Conservation (phyloP, 306 rosid genomes). For the Boehmeria nivea region DNA sequence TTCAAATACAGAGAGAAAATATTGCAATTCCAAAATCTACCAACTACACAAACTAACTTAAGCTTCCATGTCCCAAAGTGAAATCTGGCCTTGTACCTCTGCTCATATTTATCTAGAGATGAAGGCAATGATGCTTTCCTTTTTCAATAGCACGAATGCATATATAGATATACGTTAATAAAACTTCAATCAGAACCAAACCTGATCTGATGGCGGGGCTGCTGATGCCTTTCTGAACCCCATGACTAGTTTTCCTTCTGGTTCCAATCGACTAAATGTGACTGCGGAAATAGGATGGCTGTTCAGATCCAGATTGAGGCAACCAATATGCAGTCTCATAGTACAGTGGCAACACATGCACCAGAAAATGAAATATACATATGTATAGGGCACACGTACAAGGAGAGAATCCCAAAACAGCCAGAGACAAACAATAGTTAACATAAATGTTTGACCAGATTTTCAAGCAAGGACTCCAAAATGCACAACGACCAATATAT, state of each 20-base stretch:
- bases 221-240: slow-evolving; percentile 91
- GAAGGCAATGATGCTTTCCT: neutral
- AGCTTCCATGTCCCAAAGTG: neutral
- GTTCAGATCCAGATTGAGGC: slow-evolving; percentile 37
- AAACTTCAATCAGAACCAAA: slow-evolving; percentile 21
- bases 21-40: slow-evolving; percentile 1
- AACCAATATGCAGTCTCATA: too few species aligned
- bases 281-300: slow-evolving; percentile 45
- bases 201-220: slow-evolving; percentile 73
- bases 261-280: slow-evolving; percentile 97
- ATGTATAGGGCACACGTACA: neutral
- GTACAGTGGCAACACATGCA: neutral
- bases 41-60: neutral
- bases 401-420: slow-evolving; percentile 1
- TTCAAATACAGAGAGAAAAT: neutral
- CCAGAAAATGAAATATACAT: neutral
- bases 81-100: neutral
- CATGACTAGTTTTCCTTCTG: slow-evolving; percentile 96
- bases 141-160: slow-evolving; percentile 10
- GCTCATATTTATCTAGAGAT: neutral
- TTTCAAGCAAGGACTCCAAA: neutral
- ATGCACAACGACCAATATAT: slow-evolving; percentile 7
- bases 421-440: too few species aligned
- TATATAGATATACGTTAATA: slow-evolving; percentile 7
- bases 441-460: slow-evolving; percentile 24